Evolutionary conservation across 2,329 filamentous ascomycete genomes (phyloP).

Genomic region (Diplodia intermedia): DNA sequence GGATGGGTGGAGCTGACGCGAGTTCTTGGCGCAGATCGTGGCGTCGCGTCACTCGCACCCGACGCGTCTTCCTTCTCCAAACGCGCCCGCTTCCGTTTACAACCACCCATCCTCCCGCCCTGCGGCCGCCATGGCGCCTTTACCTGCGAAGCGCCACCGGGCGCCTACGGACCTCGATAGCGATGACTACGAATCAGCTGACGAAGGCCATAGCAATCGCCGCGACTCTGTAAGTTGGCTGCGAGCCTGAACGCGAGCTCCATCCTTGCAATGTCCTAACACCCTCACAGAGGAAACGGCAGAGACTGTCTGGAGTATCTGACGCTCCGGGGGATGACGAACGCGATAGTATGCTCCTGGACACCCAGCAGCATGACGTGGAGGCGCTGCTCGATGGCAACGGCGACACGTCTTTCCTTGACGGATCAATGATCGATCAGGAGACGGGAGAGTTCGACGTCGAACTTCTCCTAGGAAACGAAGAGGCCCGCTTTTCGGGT

Average conservation of each 20-base stretch:
- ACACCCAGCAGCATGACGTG: not conserved
- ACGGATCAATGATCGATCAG: not conserved
- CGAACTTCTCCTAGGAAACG: constrained; percentile 9
- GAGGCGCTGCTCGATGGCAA: not conserved
- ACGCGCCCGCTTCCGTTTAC: constrained; percentile 2
- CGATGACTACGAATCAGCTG: constrained; percentile 7
- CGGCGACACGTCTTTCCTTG: constrained; percentile 7
- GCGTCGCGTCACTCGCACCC: constrained; percentile 14
- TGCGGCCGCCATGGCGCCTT: constrained; percentile 21
- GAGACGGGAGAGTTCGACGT: constrained; percentile 8
- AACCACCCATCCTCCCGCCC: not conserved
- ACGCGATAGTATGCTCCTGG: not conserved
- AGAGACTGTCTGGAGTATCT: constrained; percentile 3
- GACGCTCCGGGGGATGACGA: constrained; percentile 1
- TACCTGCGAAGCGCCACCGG: constrained; percentile 23
- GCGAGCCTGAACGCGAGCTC: not conserved
- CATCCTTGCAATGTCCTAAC: not conserved
- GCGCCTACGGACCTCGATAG: not conserved
- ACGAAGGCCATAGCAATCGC: constrained; percentile 14
- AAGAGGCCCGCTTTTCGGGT: not conserved
- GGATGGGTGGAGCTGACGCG: constrained; percentile 20
- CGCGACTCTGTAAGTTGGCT: constrained; percentile 19
- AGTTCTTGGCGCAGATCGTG: constrained; percentile 23
- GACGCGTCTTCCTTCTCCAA: constrained; percentile 30
- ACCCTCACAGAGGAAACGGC: constrained; percentile 21